Conservation (phyloP, 2,329 filamentous ascomycete species). For the Didymellaceae sp. region DNA sequence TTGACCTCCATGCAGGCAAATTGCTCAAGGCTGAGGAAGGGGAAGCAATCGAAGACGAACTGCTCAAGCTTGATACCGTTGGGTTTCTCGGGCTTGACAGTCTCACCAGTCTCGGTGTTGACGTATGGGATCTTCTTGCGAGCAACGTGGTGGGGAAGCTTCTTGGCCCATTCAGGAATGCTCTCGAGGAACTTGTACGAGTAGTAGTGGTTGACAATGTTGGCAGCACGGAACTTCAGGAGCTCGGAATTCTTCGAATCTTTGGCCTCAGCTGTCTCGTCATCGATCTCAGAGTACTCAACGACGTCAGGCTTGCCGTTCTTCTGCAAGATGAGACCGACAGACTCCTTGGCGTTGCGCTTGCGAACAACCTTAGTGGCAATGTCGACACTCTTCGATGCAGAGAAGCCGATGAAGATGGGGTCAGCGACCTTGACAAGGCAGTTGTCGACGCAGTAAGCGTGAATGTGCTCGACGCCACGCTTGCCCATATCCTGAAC, state of each 20-base stretch:
- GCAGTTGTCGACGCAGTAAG: slow-evolving; percentile 99
- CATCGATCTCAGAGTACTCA: slow-evolving; percentile 97
- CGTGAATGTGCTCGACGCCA: slow-evolving; percentile 92
- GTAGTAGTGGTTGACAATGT: slow-evolving; percentile 99
- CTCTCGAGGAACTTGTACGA: slow-evolving; percentile 90
- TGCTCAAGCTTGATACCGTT: slow-evolving; percentile 99
- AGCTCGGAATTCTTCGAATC: slow-evolving; percentile 81
- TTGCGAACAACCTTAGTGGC: slow-evolving; percentile 99
- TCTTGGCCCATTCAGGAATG: slow-evolving; percentile 84
- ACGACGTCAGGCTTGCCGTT: slow-evolving; percentile 97
- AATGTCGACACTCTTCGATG: slow-evolving; percentile 87
- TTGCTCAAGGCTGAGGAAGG: slow-evolving; percentile 80
- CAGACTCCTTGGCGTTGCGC: slow-evolving; percentile 93
- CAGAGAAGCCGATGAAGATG: slow-evolving; percentile 91
- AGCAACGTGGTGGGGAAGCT: slow-evolving; percentile 92
- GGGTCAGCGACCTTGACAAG: slow-evolving; percentile 99
- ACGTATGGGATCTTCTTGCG: slow-evolving; percentile 97
- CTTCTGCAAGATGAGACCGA: slow-evolving; percentile 92
- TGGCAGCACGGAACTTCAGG: slow-evolving; percentile 95
- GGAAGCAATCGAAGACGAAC: slow-evolving; percentile 99
- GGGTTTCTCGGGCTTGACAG: slow-evolving; percentile 88
- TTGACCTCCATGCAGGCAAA: slow-evolving; percentile 96
- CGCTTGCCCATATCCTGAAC: slow-evolving; percentile 87
- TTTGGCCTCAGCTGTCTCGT: slow-evolving; percentile 84
- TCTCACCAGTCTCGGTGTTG: slow-evolving; percentile 76